Percentiles rank a stretch among this genome's conserved stretches.
These are phyloP conservation scores for Ascochyta clinopodiicola DNA, from an alignment of 2,329 filamentous ascomycete genomes.

Conservation along the genomic window DNA sequence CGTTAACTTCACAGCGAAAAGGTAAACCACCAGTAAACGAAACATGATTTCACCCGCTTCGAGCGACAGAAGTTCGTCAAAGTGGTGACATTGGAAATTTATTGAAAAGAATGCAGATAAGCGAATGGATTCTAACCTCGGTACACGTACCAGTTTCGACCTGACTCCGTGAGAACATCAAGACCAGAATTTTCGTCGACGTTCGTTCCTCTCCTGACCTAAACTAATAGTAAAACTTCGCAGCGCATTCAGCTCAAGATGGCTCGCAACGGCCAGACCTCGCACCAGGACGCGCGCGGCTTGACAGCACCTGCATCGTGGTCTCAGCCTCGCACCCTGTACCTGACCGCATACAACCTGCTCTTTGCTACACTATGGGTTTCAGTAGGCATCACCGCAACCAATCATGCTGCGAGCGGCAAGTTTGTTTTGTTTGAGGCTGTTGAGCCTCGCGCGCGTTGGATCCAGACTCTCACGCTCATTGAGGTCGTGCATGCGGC, in stretches of 20 bases:
- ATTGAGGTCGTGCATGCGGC: conserved; percentile 32
- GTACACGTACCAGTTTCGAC: conserved; percentile 13
- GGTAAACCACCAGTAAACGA: too few species aligned
- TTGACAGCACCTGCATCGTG: background rate
- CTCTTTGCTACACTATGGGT: conserved; percentile 30
- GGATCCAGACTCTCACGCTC: conserved; percentile 30
- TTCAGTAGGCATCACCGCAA: conserved; percentile 14
- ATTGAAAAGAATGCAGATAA: conserved; percentile 1
- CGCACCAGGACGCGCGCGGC: background rate
- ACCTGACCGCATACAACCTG: conserved; percentile 33
- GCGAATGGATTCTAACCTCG: conserved; percentile 15
- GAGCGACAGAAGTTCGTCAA: background rate
- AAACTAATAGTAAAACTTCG: background rate
- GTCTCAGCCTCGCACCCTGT: conserved; percentile 14
- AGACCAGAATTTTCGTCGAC: conserved; percentile 3
- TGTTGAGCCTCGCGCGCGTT: conserved; percentile 23
- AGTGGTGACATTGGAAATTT: background rate
- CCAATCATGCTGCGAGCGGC: background rate
- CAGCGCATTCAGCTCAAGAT: background rate
- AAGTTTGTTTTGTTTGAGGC: conserved; percentile 19
- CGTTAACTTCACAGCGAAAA: too few species aligned
- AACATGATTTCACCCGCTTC: background rate
- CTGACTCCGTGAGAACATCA: conserved; percentile 10
- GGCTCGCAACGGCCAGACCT: background rate
- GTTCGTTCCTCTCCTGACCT: background rate